Conservation (phyloP, 2,329 filamentous ascomycete species). For the Sporothrix pallida region DNA sequence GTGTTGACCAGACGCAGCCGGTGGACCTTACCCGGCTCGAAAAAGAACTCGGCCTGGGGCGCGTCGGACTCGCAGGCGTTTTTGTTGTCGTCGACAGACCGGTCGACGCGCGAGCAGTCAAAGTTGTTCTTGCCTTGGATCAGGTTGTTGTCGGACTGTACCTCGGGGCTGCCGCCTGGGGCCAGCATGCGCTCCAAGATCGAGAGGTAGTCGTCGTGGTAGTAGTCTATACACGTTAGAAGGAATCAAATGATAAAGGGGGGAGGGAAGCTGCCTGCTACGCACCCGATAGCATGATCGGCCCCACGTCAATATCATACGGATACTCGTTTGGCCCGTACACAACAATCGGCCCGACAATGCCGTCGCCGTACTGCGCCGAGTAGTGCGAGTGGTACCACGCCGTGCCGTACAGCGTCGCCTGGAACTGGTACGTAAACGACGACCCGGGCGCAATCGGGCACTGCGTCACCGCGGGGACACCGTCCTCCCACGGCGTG, state of each 20-base stretch:
- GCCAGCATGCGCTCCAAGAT: slow-evolving; percentile 55
- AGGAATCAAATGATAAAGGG: too few relatives aligned
- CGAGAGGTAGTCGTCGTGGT: slow-evolving; percentile 58
- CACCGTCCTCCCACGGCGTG: slow-evolving; percentile 55
- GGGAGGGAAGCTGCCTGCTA: too few relatives aligned
- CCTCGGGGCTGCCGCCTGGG: slow-evolving; percentile 33
- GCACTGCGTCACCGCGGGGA: slow-evolving; percentile 52
- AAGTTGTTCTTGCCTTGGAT: slow-evolving; percentile 69
- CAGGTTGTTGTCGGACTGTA: slow-evolving; percentile 61
- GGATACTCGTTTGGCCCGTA: slow-evolving; percentile 55
- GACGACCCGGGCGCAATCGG: slow-evolving; percentile 47
- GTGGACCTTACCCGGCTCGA: slow-evolving; percentile 54
- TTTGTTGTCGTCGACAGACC: slow-evolving; percentile 44
- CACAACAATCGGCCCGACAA: slow-evolving; percentile 58
- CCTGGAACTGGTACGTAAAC: slow-evolving; percentile 48
- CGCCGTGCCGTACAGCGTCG: slow-evolving; percentile 49
- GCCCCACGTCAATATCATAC: slow-evolving; percentile 61
- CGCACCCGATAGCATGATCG: slow-evolving; percentile 28
- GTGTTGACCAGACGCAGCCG: slow-evolving; percentile 57
- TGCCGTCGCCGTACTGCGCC: slow-evolving; percentile 58
- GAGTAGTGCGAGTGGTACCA: slow-evolving; percentile 59
- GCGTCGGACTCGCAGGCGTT: slow-evolving; percentile 53
- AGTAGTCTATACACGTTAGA: slow-evolving; percentile 49
- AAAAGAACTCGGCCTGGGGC: slow-evolving; percentile 59
- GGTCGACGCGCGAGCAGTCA: slow-evolving; percentile 50